Conservation (phyloP, 2,329 filamentous ascomycete genomes). For the Exophiala oligosperma region DNA sequence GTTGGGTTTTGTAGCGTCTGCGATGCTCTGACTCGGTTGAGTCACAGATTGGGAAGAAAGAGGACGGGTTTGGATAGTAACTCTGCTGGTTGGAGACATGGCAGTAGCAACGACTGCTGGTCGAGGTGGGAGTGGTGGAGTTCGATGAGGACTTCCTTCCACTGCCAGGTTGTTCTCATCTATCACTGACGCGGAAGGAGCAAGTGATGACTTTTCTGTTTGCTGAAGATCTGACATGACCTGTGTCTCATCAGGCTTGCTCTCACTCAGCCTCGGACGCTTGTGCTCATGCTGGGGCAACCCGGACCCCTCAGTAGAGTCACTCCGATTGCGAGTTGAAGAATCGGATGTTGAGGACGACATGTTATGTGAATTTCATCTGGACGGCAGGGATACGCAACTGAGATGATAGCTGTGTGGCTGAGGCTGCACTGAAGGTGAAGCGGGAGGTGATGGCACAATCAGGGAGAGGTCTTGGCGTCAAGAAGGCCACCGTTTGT, state of each 20-base stretch:
- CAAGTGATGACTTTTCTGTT: conserved; percentile 6
- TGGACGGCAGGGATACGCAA: conserved; percentile 11
- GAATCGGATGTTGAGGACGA: conserved; percentile 24
- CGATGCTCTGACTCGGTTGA: conserved; percentile 3
- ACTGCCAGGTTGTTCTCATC: conserved; percentile 21
- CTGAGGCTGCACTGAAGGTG: neutral
- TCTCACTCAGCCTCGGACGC: conserved; percentile 29
- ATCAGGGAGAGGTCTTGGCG: conserved; percentile 25
- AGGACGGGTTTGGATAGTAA: conserved; percentile 47
- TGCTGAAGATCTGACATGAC: conserved; percentile 24
- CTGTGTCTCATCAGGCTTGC: conserved; percentile 21
- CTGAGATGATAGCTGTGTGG: conserved; percentile 2
- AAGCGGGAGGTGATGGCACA: conserved; percentile 8
- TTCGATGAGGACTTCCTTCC: conserved; percentile 15
- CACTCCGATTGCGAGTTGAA: conserved; percentile 28
- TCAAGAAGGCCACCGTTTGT: conserved; percentile 15
- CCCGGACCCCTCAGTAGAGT: conserved; percentile 27
- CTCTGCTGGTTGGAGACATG: conserved; percentile 43
- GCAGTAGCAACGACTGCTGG: conserved; percentile 29
- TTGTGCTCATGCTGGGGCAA: conserved; percentile 31
- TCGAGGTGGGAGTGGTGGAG: conserved; percentile 23
- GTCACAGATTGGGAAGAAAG: conserved; percentile 28
- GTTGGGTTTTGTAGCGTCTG: neutral
- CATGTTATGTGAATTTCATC: conserved; percentile 25
- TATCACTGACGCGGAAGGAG: conserved; percentile 16